Conservation (phyloP, 2,329 filamentous ascomycete species). For the Aspergillus sclerotialis region DNA sequence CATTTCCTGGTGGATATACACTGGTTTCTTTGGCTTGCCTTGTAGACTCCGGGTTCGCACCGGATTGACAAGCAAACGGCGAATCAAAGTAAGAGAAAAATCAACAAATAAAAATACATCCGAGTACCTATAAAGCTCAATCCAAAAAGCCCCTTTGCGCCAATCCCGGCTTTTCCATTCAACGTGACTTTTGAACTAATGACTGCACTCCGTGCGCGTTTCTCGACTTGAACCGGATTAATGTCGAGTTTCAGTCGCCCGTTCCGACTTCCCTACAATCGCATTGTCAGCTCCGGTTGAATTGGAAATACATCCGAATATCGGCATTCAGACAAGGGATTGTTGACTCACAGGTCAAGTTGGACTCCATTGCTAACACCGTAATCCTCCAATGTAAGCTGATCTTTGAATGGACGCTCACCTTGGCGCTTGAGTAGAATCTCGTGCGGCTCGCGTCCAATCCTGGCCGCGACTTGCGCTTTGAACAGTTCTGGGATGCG, state of each 20-base stretch:
- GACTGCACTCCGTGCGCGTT: background rate
- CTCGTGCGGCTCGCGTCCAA: conserved; percentile 82
- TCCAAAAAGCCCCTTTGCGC: background rate
- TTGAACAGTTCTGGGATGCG: conserved; percentile 62
- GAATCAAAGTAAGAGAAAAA: too few species aligned
- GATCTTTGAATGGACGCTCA: conserved; percentile 88
- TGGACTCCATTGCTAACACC: conserved; percentile 84
- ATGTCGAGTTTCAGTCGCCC: conserved; percentile 30
- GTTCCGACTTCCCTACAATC: conserved; percentile 39
- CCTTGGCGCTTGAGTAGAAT: conserved; percentile 89
- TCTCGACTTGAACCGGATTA: conserved; percentile 7
- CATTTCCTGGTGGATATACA: too few species aligned
- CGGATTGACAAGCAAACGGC: too few species aligned
- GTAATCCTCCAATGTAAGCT: conserved; percentile 81
- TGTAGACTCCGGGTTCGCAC: too few species aligned
- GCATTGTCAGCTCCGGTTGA: conserved; percentile 14
- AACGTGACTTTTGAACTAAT: background rate
- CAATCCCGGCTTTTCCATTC: background rate
- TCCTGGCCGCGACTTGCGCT: conserved; percentile 80
- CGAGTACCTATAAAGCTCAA: too few species aligned
- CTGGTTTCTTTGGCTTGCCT: too few species aligned
- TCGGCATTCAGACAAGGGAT: background rate
- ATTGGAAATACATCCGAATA: background rate
- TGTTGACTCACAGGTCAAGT: conserved; percentile 37
- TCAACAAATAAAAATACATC: too few species aligned